Conservation (phyloP, 1,284 basidiomycete species). For the Ceratobasidium theobromae region DNA sequence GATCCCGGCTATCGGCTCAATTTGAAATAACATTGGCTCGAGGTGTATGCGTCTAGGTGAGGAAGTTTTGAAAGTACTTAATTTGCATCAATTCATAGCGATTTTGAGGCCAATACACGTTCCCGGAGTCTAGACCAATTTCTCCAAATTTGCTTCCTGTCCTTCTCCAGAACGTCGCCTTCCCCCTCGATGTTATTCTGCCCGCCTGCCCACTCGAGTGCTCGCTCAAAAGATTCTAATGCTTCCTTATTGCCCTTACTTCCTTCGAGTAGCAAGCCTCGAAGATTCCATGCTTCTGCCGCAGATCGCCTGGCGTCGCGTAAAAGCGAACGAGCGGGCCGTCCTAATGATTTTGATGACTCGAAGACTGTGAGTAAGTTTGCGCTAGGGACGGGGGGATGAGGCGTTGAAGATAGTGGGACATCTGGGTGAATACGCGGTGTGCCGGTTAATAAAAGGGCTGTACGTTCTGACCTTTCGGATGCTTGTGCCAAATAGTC, state of each 20-base stretch:
- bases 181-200: constrained; percentile 33
- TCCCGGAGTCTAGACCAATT: constrained; percentile 21
- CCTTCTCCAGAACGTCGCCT: constrained; percentile 28
- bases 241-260: constrained; percentile 47
- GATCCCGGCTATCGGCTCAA: no score
- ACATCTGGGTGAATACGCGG: constrained; percentile 39
- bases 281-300: constrained; percentile 66
- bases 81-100: not conserved
- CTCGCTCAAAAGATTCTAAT: constrained; percentile 59
- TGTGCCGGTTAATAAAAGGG: constrained; percentile 51
- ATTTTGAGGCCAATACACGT: not conserved
- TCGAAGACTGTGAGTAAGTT: constrained; percentile 50
- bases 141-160: constrained; percentile 22
- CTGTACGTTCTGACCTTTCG: constrained; percentile 66
- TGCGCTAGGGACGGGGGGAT: constrained; percentile 49
- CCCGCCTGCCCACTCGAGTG: constrained; percentile 62
- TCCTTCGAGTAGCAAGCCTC: constrained; percentile 52
- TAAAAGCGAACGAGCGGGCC: constrained; percentile 60
- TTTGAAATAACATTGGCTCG: not conserved
- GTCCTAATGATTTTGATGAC: constrained; percentile 53
- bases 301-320: constrained; percentile 70
- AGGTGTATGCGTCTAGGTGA: not conserved
- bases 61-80: not conserved
- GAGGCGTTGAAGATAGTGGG: constrained; percentile 42
- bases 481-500: constrained; percentile 59